Conservation (phyloP, 1,284 basidiomycete genomes). For the Farysia itapuensis region DNA sequence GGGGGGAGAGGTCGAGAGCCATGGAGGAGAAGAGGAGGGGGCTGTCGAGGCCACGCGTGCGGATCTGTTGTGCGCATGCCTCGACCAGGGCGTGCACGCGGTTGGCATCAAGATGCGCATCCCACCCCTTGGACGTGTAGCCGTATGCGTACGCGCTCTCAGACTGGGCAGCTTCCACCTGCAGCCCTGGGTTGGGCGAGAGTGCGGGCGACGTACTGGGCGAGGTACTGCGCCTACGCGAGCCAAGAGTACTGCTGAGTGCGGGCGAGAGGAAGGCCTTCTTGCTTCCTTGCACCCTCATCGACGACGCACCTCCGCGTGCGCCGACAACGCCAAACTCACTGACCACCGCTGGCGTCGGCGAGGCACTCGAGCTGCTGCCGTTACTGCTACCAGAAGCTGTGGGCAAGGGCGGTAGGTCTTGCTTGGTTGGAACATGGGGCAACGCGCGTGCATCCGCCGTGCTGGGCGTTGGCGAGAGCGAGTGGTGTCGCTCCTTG, state of each 20-base stretch:
- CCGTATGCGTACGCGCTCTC: constrained; percentile 32
- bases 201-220: neutral
- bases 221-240: neutral
- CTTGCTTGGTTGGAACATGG: constrained; percentile 27
- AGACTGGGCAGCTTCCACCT: neutral
- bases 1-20: constrained; percentile 52
- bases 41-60: constrained; percentile 49
- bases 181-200: too few species aligned
- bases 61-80: constrained; percentile 44
- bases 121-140: constrained; percentile 46
- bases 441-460: constrained; percentile 26
- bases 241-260: neutral
- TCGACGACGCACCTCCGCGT: neutral
- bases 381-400: neutral
- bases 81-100: constrained; percentile 34
- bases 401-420: constrained; percentile 7
- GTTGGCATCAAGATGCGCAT: constrained; percentile 37
- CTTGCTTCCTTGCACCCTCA: too few species aligned
- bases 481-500: too few species aligned
- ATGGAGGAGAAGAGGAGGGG: constrained; percentile 57
- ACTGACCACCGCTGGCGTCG: too few species aligned
- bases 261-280: neutral
- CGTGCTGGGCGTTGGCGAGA: constrained; percentile 31
- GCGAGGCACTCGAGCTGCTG: neutral
- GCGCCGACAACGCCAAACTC: neutral